Evolutionary conservation across 2,329 filamentous ascomycete genomes (phyloP).

Genomic region (Apiospora marii): DNA sequence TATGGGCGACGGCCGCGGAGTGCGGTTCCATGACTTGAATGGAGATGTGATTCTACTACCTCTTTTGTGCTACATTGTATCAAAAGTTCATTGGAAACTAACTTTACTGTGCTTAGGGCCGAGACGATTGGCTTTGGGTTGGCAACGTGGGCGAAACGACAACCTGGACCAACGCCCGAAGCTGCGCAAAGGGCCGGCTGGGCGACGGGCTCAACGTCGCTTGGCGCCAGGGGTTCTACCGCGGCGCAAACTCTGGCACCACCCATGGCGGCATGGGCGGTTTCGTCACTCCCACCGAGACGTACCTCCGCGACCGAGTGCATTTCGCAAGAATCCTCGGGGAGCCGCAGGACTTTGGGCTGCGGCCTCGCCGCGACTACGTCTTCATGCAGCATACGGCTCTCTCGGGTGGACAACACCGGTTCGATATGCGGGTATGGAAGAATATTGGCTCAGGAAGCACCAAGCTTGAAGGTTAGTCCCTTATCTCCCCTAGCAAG

Average conservation of each 20-base stretch:
- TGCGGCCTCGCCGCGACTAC: slow-evolving; percentile 30
- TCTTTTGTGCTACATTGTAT: not conserved
- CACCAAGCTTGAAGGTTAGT: slow-evolving; percentile 1
- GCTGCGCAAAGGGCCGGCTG: slow-evolving; percentile 30
- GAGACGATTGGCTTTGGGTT: slow-evolving; percentile 39
- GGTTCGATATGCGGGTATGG: slow-evolving; percentile 32
- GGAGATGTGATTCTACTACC: slow-evolving; percentile 27
- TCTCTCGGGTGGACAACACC: slow-evolving; percentile 22
- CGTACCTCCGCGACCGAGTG: slow-evolving; percentile 29
- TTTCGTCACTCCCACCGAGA: slow-evolving; percentile 13
- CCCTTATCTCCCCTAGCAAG: not conserved
- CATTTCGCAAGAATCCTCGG: slow-evolving; percentile 39
- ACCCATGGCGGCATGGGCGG: slow-evolving; percentile 30
- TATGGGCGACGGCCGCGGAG: slow-evolving; percentile 33
- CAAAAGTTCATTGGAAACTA: not conserved
- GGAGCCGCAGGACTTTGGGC: slow-evolving; percentile 22
- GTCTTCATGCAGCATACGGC: slow-evolving; percentile 33
- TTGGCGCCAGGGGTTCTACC: slow-evolving; percentile 33
- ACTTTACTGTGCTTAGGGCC: slow-evolving; percentile 8
- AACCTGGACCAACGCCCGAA: slow-evolving; percentile 37
- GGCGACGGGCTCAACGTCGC: slow-evolving; percentile 36
- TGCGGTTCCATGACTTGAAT: slow-evolving; percentile 37
- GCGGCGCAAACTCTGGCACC: slow-evolving; percentile 24
- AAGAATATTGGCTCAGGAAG: slow-evolving; percentile 34
- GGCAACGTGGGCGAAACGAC: slow-evolving; percentile 30